Evolutionary conservation across 768 basidiomycete genomes (phyloP).

Genomic region (Lactarius sanguifluus): DNA sequence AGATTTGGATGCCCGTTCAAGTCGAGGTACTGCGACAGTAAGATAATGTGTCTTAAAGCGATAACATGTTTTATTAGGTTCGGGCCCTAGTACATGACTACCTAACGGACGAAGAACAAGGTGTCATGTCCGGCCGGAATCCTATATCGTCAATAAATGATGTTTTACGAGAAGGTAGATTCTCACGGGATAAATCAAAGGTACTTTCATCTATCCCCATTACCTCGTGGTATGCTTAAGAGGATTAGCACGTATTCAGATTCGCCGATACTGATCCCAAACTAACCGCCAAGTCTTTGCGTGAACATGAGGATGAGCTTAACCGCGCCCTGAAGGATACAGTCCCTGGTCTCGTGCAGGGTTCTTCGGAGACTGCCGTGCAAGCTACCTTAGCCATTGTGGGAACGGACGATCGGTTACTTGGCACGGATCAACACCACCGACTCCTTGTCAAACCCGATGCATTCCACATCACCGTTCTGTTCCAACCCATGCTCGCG

Average conservation of each 20-base stretch:
- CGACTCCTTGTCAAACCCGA: slow-evolving; percentile 84
- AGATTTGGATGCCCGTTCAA: slow-evolving; percentile 88
- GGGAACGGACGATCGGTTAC: slow-evolving; percentile 70
- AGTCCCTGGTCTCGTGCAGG: slow-evolving; percentile 90
- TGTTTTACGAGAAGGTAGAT: slow-evolving; percentile 80
- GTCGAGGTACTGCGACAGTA: slow-evolving; percentile 62
- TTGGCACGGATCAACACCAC: slow-evolving; percentile 77
- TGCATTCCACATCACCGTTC: slow-evolving; percentile 88
- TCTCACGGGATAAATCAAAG: slow-evolving; percentile 76
- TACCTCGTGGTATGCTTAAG: not conserved
- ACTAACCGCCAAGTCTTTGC: slow-evolving; percentile 62
- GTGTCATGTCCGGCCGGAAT: slow-evolving; percentile 74
- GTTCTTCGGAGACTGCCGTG: slow-evolving; percentile 57
- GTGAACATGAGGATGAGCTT: slow-evolving; percentile 80
- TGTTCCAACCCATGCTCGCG: slow-evolving; percentile 91
- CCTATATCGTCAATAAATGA: slow-evolving; percentile 94
- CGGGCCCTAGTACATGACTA: slow-evolving; percentile 84
- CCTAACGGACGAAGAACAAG: slow-evolving; percentile 87
- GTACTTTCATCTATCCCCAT: slow-evolving; percentile 39
- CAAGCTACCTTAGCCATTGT: slow-evolving; percentile 61
- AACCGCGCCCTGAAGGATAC: slow-evolving; percentile 82
- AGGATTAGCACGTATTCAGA: slow-evolving; percentile 74
- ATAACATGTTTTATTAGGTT: slow-evolving; percentile 51
- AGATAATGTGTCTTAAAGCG: slow-evolving; percentile 11
- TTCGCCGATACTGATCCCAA: slow-evolving; percentile 90